A percentile compares a stretch with the other conserved stretches of the same genome.
Evolutionary conservation across 352 stramenopile species (phyloP).

Genomic region (Aphanomyces invadans): DNA sequence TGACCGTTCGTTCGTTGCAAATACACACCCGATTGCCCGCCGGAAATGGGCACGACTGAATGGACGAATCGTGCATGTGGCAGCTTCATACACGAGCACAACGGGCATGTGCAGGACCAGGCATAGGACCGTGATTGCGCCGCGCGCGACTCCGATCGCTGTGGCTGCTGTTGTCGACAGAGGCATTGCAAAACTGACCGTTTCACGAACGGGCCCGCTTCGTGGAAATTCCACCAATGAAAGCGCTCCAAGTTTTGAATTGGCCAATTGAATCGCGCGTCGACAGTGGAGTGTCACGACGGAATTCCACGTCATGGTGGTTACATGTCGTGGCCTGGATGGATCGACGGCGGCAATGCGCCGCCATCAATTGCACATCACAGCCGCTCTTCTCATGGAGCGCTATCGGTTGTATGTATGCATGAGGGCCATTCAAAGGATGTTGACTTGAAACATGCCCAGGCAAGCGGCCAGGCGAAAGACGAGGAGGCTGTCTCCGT

Average conservation of each 20-base stretch:
- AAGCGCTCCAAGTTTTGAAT: background rate
- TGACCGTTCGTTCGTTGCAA: no score
- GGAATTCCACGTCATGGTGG: no score
- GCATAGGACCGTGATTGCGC: background rate
- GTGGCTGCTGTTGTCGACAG: no score
- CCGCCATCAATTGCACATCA: no score
- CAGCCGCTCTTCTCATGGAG: no score
- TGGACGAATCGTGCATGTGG: background rate
- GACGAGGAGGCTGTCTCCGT: no score
- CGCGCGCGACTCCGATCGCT: background rate
- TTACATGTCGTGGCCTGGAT: no score
- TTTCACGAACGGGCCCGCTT: background rate
- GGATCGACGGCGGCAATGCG: no score
- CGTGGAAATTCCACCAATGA: background rate
- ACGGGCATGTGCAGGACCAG: constrained; percentile 10
- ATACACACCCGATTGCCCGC: background rate
- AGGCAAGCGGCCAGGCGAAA: no score
- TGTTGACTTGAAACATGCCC: no score
- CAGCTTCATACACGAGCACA: constrained; percentile 6
- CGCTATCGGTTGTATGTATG: no score
- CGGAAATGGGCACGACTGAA: constrained; percentile 1
- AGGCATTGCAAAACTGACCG: constrained; percentile 1
- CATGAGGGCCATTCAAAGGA: no score
- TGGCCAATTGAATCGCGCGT: background rate
- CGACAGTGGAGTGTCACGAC: background rate